Evolutionary conservation across 2,329 filamentous ascomycete species (phyloP).

Genomic region (Phyllosticta citribraziliensis): DNA sequence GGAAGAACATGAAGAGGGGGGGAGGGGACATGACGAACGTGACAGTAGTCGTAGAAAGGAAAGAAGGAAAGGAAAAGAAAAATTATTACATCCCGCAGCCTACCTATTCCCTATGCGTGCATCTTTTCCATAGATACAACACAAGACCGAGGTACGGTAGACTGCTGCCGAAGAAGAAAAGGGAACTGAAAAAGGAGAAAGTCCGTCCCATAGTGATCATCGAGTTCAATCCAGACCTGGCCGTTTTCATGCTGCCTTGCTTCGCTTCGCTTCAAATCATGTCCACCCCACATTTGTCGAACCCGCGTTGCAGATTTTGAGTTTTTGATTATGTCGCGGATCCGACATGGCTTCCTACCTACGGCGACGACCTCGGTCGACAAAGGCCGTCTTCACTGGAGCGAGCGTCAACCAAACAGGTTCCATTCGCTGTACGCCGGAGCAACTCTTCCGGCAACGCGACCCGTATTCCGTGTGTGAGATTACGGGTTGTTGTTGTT

Average conservation of each 20-base stretch:
- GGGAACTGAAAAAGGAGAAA: not conserved
- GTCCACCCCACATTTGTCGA: not conserved
- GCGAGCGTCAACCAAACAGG: not conserved
- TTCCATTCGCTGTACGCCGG: not conserved
- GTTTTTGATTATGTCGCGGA: not conserved
- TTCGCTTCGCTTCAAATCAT: not conserved
- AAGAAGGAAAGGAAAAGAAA: not conserved
- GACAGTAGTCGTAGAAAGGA: not conserved
- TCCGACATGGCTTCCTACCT: not conserved
- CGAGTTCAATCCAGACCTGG: not conserved
- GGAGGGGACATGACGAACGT: not conserved
- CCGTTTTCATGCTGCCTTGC: not conserved
- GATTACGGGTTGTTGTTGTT: constrained; percentile 8
- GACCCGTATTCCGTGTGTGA: not conserved
- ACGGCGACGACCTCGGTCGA: not conserved
- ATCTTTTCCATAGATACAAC: not conserved
- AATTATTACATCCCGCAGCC: not conserved
- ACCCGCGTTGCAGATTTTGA: not conserved
- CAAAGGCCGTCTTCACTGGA: too few species aligned
- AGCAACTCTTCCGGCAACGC: not conserved
- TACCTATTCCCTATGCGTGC: not conserved
- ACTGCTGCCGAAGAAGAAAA: not conserved
- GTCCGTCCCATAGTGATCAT: not conserved
- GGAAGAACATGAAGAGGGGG: not conserved
- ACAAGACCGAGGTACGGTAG: not conserved